These are phyloP conservation scores for Termitomyces sp. DNA, from an alignment of 768 basidiomycete genomes.

Conservation along the genomic window DNA sequence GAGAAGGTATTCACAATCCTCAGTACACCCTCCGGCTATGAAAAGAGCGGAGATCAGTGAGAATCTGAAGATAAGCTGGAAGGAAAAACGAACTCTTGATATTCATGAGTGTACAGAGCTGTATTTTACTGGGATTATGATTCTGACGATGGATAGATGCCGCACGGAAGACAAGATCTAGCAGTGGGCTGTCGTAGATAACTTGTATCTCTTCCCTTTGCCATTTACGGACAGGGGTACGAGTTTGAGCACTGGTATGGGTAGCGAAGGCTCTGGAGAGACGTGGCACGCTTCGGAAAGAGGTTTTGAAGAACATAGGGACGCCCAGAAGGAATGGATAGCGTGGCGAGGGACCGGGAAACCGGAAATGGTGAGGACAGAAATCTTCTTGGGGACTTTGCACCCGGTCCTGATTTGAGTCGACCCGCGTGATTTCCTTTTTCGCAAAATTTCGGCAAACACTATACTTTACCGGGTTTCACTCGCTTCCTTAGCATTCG, in stretches of 20 bases:
- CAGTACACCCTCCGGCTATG: conserved; percentile 88
- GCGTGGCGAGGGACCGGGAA: not conserved
- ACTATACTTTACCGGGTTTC: too few relatives aligned
- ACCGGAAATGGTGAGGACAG: not conserved
- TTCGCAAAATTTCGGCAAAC: not conserved
- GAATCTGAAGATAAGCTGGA: conserved; percentile 16
- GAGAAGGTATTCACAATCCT: conserved; percentile 68
- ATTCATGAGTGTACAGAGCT: conserved; percentile 97
- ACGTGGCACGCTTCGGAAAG: conserved; percentile 19
- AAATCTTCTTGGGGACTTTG: not conserved
- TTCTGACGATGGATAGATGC: conserved; percentile 79
- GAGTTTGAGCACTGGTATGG: conserved; percentile 34
- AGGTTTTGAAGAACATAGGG: conserved; percentile 33
- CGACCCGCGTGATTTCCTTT: not conserved
- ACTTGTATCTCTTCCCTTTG: conserved; percentile 72
- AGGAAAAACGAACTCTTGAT: conserved; percentile 80
- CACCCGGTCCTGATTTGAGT: not conserved
- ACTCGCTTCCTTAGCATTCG: too few relatives aligned
- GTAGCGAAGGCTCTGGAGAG: conserved; percentile 56
- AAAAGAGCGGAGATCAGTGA: conserved; percentile 8
- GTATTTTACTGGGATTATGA: conserved; percentile 87
- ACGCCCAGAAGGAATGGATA: not conserved
- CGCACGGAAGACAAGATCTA: conserved; percentile 86
- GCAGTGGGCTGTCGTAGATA: conserved; percentile 80
- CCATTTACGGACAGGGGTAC: conserved; percentile 56